Conservation (phyloP, 768 basidiomycete species). For the Dioszegia hungarica region DNA sequence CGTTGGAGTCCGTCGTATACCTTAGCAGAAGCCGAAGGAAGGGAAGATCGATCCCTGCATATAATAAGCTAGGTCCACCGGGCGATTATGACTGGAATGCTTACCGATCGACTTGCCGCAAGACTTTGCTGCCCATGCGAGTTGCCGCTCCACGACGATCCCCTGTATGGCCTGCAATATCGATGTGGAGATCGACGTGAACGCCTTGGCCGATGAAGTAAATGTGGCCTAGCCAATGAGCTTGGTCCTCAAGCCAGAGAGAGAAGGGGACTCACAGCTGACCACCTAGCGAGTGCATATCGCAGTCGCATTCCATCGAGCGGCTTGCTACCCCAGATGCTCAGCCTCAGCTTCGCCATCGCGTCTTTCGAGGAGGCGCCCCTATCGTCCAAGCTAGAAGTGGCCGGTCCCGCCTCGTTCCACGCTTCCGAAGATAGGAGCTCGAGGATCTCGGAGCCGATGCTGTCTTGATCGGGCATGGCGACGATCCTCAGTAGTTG, state of each 20-base stretch:
- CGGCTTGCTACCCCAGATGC: background rate
- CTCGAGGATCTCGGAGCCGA: background rate
- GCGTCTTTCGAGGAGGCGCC: too few relatives aligned
- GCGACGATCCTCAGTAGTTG: slow-evolving; percentile 14
- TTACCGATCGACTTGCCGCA: too few relatives aligned
- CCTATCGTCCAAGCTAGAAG: too few relatives aligned
- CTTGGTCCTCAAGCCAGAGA: too few relatives aligned
- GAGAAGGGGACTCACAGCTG: slow-evolving; percentile 11
- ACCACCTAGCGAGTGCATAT: slow-evolving; percentile 19
- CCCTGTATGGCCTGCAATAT: background rate
- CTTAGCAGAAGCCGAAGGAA: too few relatives aligned
- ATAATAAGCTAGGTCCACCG: too few relatives aligned
- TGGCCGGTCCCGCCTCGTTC: background rate
- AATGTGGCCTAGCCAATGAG: background rate
- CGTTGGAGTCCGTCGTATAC: too few relatives aligned
- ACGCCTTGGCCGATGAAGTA: background rate
- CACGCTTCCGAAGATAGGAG: background rate
- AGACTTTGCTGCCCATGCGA: background rate
- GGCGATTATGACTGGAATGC: too few relatives aligned
- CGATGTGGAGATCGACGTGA: background rate
- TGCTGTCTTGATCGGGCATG: background rate
- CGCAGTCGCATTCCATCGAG: slow-evolving; percentile 18
- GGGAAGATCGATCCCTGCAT: too few relatives aligned
- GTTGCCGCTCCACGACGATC: background rate
- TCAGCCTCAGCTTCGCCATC: background rate